Base-by-base conservation (phyloP, 176 grass and related monocot genomes). In the Carex littledalei region DNA sequence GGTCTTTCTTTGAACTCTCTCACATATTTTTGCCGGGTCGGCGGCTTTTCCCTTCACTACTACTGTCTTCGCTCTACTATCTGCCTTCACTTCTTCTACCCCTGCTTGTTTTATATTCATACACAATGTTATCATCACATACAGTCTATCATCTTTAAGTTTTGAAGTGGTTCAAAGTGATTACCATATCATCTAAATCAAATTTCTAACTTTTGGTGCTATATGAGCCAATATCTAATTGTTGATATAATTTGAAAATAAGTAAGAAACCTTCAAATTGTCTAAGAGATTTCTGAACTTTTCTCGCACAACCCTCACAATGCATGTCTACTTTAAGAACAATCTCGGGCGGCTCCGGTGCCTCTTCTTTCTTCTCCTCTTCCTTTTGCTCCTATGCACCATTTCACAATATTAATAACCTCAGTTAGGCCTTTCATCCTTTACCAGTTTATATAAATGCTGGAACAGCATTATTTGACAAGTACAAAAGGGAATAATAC, bases 241-340 rank as follows among this genome's bases (percentile, higher is more conserved):
- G 78, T 37, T 34, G 59, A 84, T 18, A 81, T 39, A 56, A 69
- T 61, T 10, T 59, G 68, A 11, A 62, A 86, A 35, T 12, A 26
- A 70, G 22, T 45, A 14, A 34, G 35, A 50, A 14, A 90, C 92
- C 90, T 92, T 92, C 84, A 52, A 90, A 88, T 85, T 41, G 75
- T 37, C 84, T 63, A 39, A 94, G 86, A 8, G 90, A 92, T 22
- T 60, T 87, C 57, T 78, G 60, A 12, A 92, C 92, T 81, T 94
- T 92, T 91, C 60, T 91, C 14, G 92, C 92, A 43, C 92, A 94
- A 67, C 83, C 92, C 55, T 90, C 88, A 24, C 90, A 92, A 79
- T 94, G 90, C 90, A 94, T 94, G 52, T 94, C 90, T n/a, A 94
- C 92, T 85, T 88, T 92, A 11, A 94, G 84, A 64, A 94, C 81